Conservation (phyloP, 805 yeast species). For the Kodamaea hsintzibuensis region DNA sequence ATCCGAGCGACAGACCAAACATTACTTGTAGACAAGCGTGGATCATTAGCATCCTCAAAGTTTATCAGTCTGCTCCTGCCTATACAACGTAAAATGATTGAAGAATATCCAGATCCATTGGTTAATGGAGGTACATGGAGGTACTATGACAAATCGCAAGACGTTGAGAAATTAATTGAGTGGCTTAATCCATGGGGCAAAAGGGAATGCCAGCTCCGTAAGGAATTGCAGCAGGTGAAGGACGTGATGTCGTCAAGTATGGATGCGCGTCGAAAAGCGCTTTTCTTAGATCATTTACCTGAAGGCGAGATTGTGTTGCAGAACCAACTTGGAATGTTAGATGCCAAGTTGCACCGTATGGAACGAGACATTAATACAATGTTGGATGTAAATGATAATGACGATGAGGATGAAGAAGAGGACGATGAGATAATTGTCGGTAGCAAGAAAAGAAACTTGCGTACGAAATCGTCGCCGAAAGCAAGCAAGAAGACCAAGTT, state of each 20-base stretch:
- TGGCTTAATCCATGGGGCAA: slow-evolving; percentile 79
- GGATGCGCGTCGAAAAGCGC: slow-evolving; percentile 55
- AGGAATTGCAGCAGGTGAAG: slow-evolving; percentile 56
- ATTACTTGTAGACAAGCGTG: slow-evolving; percentile 1
- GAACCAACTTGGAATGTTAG: slow-evolving; percentile 28
- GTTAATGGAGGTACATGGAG: slow-evolving; percentile 64
- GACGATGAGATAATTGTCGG: slow-evolving; percentile 6
- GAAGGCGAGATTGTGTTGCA: slow-evolving; percentile 43
- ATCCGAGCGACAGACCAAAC: slow-evolving; percentile 12
- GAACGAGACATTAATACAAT: slow-evolving; percentile 1
- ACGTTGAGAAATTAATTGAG: slow-evolving; percentile 52
- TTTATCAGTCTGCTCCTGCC: slow-evolving; percentile 23
- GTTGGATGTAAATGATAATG: slow-evolving; percentile 17
- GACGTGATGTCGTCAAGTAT: slow-evolving; percentile 58
- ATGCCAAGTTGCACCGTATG: slow-evolving; percentile 9
- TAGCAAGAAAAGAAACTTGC: slow-evolving; percentile 3
- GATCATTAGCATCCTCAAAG: slow-evolving; percentile 3
- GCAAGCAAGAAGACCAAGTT: slow-evolving; percentile 37
- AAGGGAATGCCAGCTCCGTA: slow-evolving; percentile 65
- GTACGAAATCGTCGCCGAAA: slow-evolving; percentile 2
- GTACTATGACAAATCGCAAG: slow-evolving; percentile 60
- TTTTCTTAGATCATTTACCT: slow-evolving; percentile 44
- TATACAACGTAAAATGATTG: slow-evolving; percentile 61
- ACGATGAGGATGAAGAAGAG: slow-evolving; percentile 18
- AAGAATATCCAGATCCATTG: slow-evolving; percentile 62